Conservation (phyloP, 768 basidiomycete genomes). For the Boletus sp. region DNA sequence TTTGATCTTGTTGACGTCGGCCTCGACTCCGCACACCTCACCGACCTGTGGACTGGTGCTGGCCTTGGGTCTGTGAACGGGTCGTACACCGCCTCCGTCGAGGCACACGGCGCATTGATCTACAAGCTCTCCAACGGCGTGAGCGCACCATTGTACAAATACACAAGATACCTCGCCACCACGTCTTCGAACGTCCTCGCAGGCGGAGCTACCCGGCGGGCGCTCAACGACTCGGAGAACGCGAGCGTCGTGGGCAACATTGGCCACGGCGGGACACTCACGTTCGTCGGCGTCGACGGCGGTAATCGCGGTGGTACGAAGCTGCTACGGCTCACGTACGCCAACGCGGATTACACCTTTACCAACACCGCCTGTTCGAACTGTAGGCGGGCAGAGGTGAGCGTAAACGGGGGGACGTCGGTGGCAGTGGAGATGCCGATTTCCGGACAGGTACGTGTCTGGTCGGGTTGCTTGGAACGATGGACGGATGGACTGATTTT, state of each 20-base stretch:
- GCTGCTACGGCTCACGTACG: conserved; percentile 2
- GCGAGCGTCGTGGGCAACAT: not conserved
- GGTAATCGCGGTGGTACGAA: not conserved
- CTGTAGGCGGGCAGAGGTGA: conserved; percentile 6
- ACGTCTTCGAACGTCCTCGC: conserved; percentile 2
- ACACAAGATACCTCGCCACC: not conserved
- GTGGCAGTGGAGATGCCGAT: conserved; percentile 7
- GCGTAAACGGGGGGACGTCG: not conserved
- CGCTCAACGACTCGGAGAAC: not conserved
- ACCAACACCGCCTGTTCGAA: conserved; percentile 4
- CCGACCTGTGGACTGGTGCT: no score
- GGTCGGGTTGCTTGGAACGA: not conserved
- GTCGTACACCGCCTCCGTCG: no score
- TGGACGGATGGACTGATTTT: not conserved
- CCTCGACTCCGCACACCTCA: no score
- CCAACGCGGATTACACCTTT: conserved; percentile 7
- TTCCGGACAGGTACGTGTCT: conserved; percentile 3
- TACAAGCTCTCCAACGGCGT: not conserved
- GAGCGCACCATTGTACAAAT: not conserved
- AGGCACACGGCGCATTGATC: no score
- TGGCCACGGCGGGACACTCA: conserved; percentile 4
- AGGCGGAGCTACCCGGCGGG: not conserved
- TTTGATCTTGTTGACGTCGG: no score
- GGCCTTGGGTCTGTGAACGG: no score
- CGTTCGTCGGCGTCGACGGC: conserved; percentile 6